Conservation (phyloP, 768 basidiomycete genomes). For the Amanita rubescens region DNA sequence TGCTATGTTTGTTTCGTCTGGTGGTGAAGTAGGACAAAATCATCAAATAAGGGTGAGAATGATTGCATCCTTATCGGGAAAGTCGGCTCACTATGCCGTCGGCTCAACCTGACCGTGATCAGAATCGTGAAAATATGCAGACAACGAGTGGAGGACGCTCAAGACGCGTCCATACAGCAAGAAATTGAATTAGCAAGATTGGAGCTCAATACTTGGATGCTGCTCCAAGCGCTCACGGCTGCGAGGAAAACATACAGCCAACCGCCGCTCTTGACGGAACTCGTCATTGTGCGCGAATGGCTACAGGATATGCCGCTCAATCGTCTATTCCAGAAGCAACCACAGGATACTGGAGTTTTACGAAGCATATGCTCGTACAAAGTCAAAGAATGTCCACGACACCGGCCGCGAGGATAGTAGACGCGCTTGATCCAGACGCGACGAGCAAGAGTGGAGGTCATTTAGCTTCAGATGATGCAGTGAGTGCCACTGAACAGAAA, state of each 20-base stretch:
- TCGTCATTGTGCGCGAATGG: constrained; percentile 84
- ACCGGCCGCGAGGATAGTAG: constrained; percentile 36
- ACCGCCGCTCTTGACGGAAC: constrained; percentile 59
- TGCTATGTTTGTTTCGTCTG: too few species aligned
- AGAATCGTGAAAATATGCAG: constrained; percentile 43
- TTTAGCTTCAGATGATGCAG: constrained; percentile 68
- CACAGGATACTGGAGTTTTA: constrained; percentile 81
- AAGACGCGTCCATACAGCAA: background rate
- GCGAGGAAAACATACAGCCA: constrained; percentile 50
- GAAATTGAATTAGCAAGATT: constrained; percentile 51
- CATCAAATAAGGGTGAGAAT: too few species aligned
- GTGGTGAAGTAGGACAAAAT: too few species aligned
- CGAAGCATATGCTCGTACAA: constrained; percentile 68
- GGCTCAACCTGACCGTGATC: constrained; percentile 56
- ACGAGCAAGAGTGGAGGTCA: constrained; percentile 36
- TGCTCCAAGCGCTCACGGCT: constrained; percentile 74
- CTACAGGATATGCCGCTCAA: constrained; percentile 66
- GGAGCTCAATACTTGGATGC: constrained; percentile 77
- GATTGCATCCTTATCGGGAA: too few species aligned
- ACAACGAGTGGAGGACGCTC: constrained; percentile 23
- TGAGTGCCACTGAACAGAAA: too few species aligned
- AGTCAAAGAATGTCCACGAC: constrained; percentile 41
- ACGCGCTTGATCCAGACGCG: constrained; percentile 18
- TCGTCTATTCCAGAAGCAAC: constrained; percentile 61
- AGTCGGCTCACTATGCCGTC: constrained; percentile 61